A percentile compares a stretch with the other conserved stretches of the same genome.
These are phyloP conservation scores for Chlamydomonas sphaeroides DNA, from an alignment of 139 green algal genomes.

Conservation along the genomic window DNA sequence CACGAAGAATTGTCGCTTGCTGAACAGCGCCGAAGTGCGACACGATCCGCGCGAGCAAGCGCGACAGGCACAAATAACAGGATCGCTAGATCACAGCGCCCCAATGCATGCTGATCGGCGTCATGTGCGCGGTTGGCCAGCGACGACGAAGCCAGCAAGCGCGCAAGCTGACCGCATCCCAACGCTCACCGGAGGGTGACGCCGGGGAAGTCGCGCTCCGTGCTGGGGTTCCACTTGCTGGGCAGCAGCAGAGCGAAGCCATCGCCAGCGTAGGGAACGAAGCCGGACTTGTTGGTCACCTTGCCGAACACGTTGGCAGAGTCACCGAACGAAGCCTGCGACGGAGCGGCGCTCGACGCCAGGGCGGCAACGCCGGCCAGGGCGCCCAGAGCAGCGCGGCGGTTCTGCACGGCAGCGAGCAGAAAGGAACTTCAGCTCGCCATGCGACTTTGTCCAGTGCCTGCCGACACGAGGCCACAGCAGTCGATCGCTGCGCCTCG, in stretches of 20 bases:
- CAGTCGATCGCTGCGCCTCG: no score
- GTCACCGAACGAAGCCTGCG: conserved; percentile 88
- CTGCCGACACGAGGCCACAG: no score
- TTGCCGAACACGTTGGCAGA: conserved; percentile 91
- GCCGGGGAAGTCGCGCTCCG: conserved; percentile 88
- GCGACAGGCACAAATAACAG: no score
- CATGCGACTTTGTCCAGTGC: no score
- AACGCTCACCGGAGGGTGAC: conserved; percentile 65
- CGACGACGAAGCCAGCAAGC: no score
- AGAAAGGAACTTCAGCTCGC: no score
- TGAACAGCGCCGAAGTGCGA: no score
- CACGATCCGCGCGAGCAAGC: neutral
- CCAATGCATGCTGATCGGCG: no score
- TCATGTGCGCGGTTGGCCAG: no score
- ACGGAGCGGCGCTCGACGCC: conserved; percentile 55
- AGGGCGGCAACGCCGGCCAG: conserved; percentile 73
- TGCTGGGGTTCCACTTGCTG: conserved; percentile 96
- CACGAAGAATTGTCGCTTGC: no score
- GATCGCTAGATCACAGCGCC: no score
- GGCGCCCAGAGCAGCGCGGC: conserved; percentile 78
- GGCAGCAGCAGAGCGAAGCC: conserved; percentile 93
- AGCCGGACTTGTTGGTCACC: conserved; percentile 89
- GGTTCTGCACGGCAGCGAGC: conserved; percentile 63
- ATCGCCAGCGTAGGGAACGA: conserved; percentile 92
- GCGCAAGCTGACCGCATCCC: neutral